Evolutionary conservation across 2,329 filamentous ascomycete species (phyloP).

Genomic region (Aspergillus texensis): DNA sequence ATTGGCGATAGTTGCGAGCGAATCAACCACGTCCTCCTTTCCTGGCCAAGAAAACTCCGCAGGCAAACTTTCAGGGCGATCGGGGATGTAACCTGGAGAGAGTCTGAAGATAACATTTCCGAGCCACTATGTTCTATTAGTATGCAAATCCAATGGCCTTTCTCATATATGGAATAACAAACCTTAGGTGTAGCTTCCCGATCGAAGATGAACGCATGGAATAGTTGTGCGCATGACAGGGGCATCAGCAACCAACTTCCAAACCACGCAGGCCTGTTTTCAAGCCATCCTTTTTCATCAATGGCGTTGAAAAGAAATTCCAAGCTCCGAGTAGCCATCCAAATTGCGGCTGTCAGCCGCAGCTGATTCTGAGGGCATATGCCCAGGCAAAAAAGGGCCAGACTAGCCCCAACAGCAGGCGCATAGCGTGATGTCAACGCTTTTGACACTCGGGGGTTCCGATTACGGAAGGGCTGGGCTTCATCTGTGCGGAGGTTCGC

Average conservation of each 20-base stretch:
- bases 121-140: constrained; percentile 49
- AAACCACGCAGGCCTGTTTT: constrained; percentile 78
- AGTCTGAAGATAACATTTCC: constrained; percentile 68
- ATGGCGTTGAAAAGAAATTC: constrained; percentile 86
- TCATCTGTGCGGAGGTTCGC: constrained; percentile 77
- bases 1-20: constrained; percentile 76
- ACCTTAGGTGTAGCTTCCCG: constrained; percentile 71
- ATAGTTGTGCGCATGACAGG: constrained; percentile 72
- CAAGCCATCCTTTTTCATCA: constrained; percentile 70
- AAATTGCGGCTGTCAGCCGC: constrained; percentile 79
- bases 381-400: constrained; percentile 81
- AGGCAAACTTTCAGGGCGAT: constrained; percentile 70
- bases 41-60: constrained; percentile 71
- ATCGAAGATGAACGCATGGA: constrained; percentile 77
- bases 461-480: constrained; percentile 75
- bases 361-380: constrained; percentile 72
- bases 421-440: constrained; percentile 81
- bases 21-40: constrained; percentile 76
- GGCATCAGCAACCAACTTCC: constrained; percentile 83
- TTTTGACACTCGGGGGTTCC: constrained; percentile 75
- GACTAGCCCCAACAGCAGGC: constrained; percentile 84
- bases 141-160: constrained; percentile 24
- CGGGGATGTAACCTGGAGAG: constrained; percentile 78
- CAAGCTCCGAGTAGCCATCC: constrained; percentile 75
- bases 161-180: constrained; percentile 26